Base-by-base conservation (phyloP, 495 filamentous ascomycete species). In the Aspergillus sclerotiicarbonarius region DNA sequence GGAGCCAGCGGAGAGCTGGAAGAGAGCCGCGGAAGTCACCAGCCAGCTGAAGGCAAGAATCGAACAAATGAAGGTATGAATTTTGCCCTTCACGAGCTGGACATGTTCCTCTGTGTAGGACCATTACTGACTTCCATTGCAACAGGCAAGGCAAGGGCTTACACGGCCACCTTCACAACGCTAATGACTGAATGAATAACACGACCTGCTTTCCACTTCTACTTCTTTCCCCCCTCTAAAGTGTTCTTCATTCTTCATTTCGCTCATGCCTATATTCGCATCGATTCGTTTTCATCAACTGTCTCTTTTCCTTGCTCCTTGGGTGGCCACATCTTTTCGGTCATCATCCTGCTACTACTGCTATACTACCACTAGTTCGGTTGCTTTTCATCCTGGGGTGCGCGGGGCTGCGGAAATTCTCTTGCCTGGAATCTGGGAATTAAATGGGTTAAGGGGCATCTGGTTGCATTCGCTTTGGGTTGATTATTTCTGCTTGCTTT, bases 21-120 rank as follows among this genome's bases (percentile, higher is more conserved):
- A 92, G 78, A 78, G 95, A 63, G 95, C 95, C 30, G 94, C 94
- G n/a, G 95, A 99, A 77, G 95, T 99, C 10, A 99, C 95, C 41
- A 97, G 90, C 71, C 91, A 94, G 72, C 74, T 99, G 66, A 99
- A 98, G 79, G 88, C 92, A 44, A 83, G 93, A 72, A 99, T 99
- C 71, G 95, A 99, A 80, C 77, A 86, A 71, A 89, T 89, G 86
- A 89, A 89, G 83, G 86, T 88, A 62, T 46, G 82, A 71, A 21
- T 15, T n/a, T 37, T 59, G 31, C 48, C 31, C 51, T n/a, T n/a
- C n/a, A n/a, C n/a, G n/a, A 35, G n/a, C 58, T 50, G 29, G n/a
- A 30, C 13, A 21, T 45, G n/a, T 35, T 18, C 19, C 33, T 41
- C 20, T 9, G 32, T 18, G 32, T 35, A 10, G 6, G 30, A 6